These are phyloP conservation scores for Sporisorium scitamineum DNA, from an alignment of 1,284 basidiomycete genomes.

Conservation along the genomic window DNA sequence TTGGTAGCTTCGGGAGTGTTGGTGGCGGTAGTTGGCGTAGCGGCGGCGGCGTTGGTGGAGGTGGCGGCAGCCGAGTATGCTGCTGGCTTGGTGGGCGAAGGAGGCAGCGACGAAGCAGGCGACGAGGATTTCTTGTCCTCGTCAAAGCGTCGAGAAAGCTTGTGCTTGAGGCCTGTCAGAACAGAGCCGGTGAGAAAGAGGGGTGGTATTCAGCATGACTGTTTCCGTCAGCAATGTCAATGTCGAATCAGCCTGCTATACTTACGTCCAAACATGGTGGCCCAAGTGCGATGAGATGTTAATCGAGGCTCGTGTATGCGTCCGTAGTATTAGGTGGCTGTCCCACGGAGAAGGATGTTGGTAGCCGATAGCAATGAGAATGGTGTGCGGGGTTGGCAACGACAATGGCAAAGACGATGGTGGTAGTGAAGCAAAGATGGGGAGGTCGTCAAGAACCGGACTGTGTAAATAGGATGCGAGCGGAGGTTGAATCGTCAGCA, in stretches of 20 bases:
- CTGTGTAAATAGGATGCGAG: slow-evolving; percentile 38
- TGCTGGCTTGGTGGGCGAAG: slow-evolving; percentile 39
- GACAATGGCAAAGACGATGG: background rate
- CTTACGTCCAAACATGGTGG: slow-evolving; percentile 39
- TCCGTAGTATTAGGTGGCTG: background rate
- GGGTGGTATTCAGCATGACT: background rate
- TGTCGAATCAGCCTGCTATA: background rate
- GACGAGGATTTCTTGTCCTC: slow-evolving; percentile 30
- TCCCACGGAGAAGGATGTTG: background rate
- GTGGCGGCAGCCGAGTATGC: slow-evolving; percentile 16
- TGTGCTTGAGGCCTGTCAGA: slow-evolving; percentile 39
- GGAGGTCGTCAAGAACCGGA: slow-evolving; percentile 14
- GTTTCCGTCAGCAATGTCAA: background rate
- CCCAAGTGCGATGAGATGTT: background rate
- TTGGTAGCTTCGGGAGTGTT: slow-evolving; percentile 6
- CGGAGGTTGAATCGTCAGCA: slow-evolving; percentile 20
- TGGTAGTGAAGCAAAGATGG: slow-evolving; percentile 3
- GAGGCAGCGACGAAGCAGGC: slow-evolving; percentile 36
- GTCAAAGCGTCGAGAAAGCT: slow-evolving; percentile 41
- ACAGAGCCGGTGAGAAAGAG: background rate
- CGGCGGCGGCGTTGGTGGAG: background rate
- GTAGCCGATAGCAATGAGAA: background rate
- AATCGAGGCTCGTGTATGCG: background rate
- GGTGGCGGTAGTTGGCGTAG: slow-evolving; percentile 8
- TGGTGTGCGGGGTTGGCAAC: background rate